Evolutionary conservation across 768 basidiomycete genomes (phyloP).

Genomic region (Termitomyces eurrhizus): DNA sequence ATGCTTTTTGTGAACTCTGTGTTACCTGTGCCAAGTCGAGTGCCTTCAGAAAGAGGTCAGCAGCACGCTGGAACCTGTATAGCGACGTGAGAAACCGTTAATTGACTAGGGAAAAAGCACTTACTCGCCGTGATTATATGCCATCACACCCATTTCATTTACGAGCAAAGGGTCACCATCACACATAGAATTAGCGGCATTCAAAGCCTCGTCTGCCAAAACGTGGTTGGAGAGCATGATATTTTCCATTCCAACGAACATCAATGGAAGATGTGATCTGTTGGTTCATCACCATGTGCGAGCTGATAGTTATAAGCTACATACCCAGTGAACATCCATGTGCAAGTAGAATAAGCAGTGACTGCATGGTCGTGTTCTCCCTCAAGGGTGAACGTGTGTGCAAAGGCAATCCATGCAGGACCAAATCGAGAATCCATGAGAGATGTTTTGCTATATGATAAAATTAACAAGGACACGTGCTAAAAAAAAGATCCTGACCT

Average conservation of each 20-base stretch:
- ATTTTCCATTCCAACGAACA: constrained; percentile 99
- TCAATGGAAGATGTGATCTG: constrained; percentile 92
- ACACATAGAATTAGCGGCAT: constrained; percentile 78
- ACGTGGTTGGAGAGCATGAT: constrained; percentile 80
- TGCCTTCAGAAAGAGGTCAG: constrained; percentile 65
- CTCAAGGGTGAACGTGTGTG: constrained; percentile 94
- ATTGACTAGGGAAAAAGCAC: constrained; percentile 20
- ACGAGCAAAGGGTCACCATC: constrained; percentile 83
- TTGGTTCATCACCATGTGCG: neutral
- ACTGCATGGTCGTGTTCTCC: constrained; percentile 99
- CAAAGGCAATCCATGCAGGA: constrained; percentile 97
- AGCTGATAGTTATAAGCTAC: constrained; percentile 23
- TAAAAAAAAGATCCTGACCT: constrained; percentile 47
- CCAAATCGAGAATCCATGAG: constrained; percentile 95
- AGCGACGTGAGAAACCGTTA: neutral
- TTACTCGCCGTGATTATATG: constrained; percentile 81
- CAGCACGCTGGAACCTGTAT: constrained; percentile 68
- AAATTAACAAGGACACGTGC: neutral
- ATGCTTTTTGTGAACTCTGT: constrained; percentile 79
- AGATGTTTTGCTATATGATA: constrained; percentile 75
- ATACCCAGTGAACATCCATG: constrained; percentile 91
- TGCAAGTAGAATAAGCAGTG: constrained; percentile 96
- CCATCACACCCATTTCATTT: constrained; percentile 93
- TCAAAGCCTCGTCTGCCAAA: constrained; percentile 85
- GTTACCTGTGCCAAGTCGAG: constrained; percentile 81